Percentiles rank a stretch among this genome's conserved stretches.
Conservation (phyloP, 257 asterid species). For the Penstemon eatonii region DNA sequence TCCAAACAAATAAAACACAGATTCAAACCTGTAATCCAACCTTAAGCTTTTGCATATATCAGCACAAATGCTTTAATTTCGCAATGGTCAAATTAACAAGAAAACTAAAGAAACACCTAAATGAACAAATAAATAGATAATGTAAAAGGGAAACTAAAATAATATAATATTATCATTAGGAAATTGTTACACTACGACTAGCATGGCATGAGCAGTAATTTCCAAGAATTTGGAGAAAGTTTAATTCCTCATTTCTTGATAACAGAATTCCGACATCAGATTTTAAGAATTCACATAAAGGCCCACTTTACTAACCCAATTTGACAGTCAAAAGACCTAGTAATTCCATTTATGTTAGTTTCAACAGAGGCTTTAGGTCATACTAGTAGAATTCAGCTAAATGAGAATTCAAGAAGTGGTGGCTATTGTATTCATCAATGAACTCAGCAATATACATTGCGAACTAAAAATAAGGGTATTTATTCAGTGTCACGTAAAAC, state of each 20-base stretch:
- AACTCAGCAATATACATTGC: neutral
- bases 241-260: neutral
- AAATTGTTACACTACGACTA: neutral
- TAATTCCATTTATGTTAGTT: constrained; percentile 4
- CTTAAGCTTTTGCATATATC: too few relatives aligned
- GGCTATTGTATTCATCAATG: neutral
- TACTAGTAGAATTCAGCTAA: neutral
- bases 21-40: too few relatives aligned
- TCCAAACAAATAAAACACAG: too few relatives aligned
- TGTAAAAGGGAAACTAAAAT: neutral
- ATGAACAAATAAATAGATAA: neutral
- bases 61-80: neutral
- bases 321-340: neutral
- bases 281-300: neutral
- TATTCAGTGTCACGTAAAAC: neutral
- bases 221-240: neutral
- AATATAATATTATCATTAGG: neutral
- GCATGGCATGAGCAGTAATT: neutral
- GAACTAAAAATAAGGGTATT: neutral
- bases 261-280: neutral
- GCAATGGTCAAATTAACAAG: neutral
- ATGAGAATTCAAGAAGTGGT: neutral
- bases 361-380: neutral
- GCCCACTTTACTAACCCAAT: neutral
- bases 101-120: neutral